These are phyloP conservation scores for Curvularia eragrostidis DNA, from an alignment of 2,329 filamentous ascomycete species.

Conservation along the genomic window DNA sequence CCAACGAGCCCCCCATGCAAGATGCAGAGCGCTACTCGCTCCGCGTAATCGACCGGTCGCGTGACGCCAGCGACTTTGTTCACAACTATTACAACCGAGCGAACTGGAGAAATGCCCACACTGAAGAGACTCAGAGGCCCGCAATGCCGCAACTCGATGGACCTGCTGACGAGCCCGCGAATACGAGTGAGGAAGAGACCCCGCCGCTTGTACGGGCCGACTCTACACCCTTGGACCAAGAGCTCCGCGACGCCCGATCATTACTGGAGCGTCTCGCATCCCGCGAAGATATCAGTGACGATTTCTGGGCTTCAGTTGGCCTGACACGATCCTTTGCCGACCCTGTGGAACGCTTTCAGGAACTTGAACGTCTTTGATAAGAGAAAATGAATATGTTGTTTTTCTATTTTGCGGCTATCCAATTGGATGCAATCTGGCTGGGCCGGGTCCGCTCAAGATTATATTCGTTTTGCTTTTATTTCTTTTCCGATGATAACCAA, in stretches of 20 bases:
- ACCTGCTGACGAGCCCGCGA: constrained; percentile 27
- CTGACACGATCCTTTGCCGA: constrained; percentile 46
- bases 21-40: constrained; percentile 39
- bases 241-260: constrained; percentile 70
- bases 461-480: background rate
- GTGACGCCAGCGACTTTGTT: constrained; percentile 39
- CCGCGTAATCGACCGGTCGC: constrained; percentile 35
- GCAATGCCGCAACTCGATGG: constrained; percentile 27
- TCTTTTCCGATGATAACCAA: background rate
- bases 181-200: constrained; percentile 29
- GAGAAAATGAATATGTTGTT: constrained; percentile 4
- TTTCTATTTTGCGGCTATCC: background rate
- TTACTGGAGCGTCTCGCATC: constrained; percentile 74
- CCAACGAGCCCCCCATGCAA: constrained; percentile 37
- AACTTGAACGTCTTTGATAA: constrained; percentile 37
- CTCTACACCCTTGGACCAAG: constrained; percentile 39
- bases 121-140: constrained; percentile 10
- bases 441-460: constrained; percentile 10
- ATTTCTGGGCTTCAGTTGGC: constrained; percentile 71
- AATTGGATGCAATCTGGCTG: background rate
- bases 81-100: constrained; percentile 35
- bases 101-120: constrained; percentile 11
- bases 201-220: constrained; percentile 14
- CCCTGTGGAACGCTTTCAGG: constrained; percentile 44
- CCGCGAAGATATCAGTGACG: constrained; percentile 78